These are phyloP conservation scores for Pythium dissimile DNA, from an alignment of 352 stramenopile genomes.

Conservation along the genomic window DNA sequence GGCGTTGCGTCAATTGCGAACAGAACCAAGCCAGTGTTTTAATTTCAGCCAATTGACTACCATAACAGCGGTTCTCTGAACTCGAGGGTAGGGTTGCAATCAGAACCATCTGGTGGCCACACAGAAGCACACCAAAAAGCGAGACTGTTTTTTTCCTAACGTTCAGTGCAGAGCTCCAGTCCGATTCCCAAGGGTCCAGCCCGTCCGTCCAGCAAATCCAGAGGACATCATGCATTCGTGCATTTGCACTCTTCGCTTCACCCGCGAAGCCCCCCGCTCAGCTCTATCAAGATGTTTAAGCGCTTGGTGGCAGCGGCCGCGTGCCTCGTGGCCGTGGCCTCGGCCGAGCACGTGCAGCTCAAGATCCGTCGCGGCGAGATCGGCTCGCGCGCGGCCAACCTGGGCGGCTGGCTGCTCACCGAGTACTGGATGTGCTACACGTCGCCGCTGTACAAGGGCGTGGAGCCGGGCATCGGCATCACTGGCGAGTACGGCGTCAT, in stretches of 20 bases:
- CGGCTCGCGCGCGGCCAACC: conserved; percentile 62
- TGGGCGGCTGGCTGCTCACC: conserved; percentile 79
- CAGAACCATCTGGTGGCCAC: too few species aligned
- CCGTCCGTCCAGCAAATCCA: background rate
- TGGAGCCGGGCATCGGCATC: conserved; percentile 39
- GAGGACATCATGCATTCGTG: conserved; percentile 7
- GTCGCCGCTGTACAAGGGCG: conserved; percentile 77
- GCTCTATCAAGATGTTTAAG: conserved; percentile 7
- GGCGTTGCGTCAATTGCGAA: too few species aligned
- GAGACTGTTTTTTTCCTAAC: background rate
- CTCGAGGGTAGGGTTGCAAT: too few species aligned
- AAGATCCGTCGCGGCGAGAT: conserved; percentile 35
- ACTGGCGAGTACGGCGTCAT: conserved; percentile 49
- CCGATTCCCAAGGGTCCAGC: too few species aligned
- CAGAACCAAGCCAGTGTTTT: too few species aligned
- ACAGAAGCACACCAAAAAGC: too few species aligned
- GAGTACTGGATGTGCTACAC: conserved; percentile 81
- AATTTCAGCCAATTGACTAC: too few species aligned
- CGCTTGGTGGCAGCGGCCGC: conserved; percentile 2
- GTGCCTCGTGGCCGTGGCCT: conserved; percentile 8
- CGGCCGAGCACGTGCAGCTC: conserved; percentile 19
- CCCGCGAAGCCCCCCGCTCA: background rate
- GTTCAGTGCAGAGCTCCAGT: background rate
- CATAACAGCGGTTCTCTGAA: too few species aligned
- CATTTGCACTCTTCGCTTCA: conserved; percentile 13